Conservation (phyloP, 495 filamentous ascomycete genomes). For the Aspergillus ostianus region DNA sequence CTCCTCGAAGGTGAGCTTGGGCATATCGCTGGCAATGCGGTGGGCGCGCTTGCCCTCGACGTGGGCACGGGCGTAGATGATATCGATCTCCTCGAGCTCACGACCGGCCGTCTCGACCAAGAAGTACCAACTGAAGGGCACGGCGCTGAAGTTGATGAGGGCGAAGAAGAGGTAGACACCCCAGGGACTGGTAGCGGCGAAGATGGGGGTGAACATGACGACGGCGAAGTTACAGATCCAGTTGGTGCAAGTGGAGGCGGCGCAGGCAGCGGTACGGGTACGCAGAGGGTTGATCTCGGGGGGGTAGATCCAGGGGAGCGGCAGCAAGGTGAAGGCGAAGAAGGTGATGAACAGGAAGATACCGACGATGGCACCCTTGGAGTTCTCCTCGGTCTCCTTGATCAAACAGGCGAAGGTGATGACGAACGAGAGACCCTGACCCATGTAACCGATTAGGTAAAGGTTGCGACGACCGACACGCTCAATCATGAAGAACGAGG, state of each 20-base stretch:
- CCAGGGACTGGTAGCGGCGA: constrained; percentile 50
- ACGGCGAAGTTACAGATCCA: constrained; percentile 51
- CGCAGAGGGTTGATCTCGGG: constrained; percentile 68
- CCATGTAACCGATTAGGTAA: constrained; percentile 45
- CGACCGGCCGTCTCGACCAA: constrained; percentile 66
- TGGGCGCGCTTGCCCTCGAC: constrained; percentile 35
- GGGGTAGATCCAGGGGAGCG: constrained; percentile 46
- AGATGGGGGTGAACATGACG: constrained; percentile 52
- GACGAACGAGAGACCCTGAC: constrained; percentile 29
- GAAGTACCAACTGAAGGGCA: constrained; percentile 63
- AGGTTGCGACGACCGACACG: constrained; percentile 45
- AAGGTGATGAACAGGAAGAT: constrained; percentile 68
- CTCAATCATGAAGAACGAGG: constrained; percentile 50
- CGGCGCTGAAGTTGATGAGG: constrained; percentile 60
- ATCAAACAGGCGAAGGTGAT: constrained; percentile 8
- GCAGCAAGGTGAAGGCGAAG: constrained; percentile 66
- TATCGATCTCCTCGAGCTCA: constrained; percentile 71
- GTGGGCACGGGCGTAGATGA: constrained; percentile 40
- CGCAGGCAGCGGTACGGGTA: constrained; percentile 64
- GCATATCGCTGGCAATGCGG: constrained; percentile 28
- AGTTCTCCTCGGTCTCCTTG: constrained; percentile 44
- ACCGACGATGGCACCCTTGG: constrained; percentile 65
- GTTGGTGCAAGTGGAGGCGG: constrained; percentile 21
- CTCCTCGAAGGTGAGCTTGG: constrained; percentile 34
- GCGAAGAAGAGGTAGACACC: constrained; percentile 58